phyloP scores from a whole-genome alignment of 805 yeast species.

The Ogataea haglerorum region DNA sequence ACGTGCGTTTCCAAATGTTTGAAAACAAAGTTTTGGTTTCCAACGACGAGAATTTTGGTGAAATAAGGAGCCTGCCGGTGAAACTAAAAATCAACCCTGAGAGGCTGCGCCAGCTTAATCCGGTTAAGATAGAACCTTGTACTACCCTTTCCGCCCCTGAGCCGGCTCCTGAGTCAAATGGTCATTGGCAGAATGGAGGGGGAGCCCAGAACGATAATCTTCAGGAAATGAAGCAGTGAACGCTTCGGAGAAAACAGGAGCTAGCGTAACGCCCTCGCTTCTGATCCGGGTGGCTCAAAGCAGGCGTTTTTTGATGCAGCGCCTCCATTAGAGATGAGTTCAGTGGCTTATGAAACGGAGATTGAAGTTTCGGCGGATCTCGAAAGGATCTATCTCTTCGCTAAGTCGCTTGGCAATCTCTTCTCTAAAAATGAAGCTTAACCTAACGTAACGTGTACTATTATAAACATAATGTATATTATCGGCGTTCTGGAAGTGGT shows the following conservation, averaged over 20 bases:
- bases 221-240: no score
- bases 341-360: not conserved
- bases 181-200: no score
- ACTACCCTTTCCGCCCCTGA: no score
- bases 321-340: no score
- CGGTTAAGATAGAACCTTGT: not conserved
- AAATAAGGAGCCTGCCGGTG: constrained; percentile 2
- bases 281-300: no score
- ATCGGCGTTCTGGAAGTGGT: constrained; percentile 19
- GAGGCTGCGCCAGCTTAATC: constrained; percentile 1
- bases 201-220: no score
- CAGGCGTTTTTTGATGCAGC: no score
- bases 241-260: no score
- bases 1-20: constrained; percentile 32
- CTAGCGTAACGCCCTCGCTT: no score
- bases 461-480: constrained; percentile 4
- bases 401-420: not conserved
- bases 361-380: not conserved
- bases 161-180: no score
- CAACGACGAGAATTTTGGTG: constrained; percentile 26
- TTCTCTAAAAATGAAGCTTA: constrained; percentile 19
- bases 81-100: constrained; percentile 12
- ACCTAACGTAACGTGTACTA: constrained; percentile 17
- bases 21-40: constrained; percentile 25
- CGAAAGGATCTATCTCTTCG: not conserved